A percentile compares a stretch with the other conserved stretches of the same genome.
These are phyloP conservation scores for Schizothecium vesticola DNA, from an alignment of 495 filamentous ascomycete genomes.

Conservation along the genomic window DNA sequence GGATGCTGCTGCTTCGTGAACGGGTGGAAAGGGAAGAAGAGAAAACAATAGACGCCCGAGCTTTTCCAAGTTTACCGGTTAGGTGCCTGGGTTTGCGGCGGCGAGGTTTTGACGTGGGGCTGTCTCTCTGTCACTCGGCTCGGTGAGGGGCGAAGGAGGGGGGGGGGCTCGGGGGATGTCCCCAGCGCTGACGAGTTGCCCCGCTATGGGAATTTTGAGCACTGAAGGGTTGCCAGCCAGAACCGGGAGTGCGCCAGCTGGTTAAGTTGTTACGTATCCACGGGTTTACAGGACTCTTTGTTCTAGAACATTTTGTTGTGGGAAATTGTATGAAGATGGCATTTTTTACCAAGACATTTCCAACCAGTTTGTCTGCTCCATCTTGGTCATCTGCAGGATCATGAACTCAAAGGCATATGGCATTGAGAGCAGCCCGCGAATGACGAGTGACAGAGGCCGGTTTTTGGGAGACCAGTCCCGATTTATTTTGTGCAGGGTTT, in stretches of 20 bases:
- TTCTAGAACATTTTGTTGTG: not conserved
- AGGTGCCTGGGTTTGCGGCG: constrained; percentile 4
- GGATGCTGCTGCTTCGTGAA: not conserved
- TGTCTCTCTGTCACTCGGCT: not conserved
- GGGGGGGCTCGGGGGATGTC: not conserved
- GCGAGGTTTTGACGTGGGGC: not conserved
- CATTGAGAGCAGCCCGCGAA: not conserved
- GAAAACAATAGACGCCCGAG: not conserved
- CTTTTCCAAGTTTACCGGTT: not conserved
- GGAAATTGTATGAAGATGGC: not conserved
- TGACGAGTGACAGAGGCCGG: not conserved
- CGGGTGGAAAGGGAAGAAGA: not conserved
- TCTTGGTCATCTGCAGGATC: not conserved
- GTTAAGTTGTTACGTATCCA: not conserved
- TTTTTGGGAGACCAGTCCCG: constrained; percentile 14
- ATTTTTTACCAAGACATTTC: not conserved
- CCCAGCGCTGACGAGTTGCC: not conserved
- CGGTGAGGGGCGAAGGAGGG: not conserved
- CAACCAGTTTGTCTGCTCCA: too few species aligned
- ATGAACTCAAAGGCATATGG: not conserved
- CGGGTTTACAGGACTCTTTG: not conserved
- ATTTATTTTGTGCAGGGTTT: constrained; percentile 22
- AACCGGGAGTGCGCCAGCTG: not conserved
- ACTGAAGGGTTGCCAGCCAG: not conserved
- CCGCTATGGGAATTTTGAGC: not conserved